Base-by-base conservation (phyloP, 225 moss, liverwort and hornwort species). In the Rhytidiadelphus loreus region DNA sequence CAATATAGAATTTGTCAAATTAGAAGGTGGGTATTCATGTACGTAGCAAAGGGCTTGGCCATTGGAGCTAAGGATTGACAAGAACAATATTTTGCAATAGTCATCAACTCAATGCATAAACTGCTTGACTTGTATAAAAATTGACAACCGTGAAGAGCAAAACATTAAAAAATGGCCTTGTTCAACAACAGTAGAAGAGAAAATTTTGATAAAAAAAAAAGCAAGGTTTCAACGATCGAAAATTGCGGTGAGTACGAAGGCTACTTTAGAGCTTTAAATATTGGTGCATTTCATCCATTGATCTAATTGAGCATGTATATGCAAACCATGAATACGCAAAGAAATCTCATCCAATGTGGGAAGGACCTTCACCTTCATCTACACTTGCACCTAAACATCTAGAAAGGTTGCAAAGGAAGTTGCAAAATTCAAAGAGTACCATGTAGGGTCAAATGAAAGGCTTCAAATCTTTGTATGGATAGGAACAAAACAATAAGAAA, bases 21-120 rank as follows among this genome's bases (percentile, higher is more conserved):
- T 30, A 73, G 1, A 30, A 0, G 29, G 10, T 28, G 3, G 4
- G 7, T 24, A 8, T 24, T 13, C 6, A 39, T 4, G 18, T 3
- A 4, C n/a, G n/a, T n/a, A n/a, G 6, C 2, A 0, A n/a, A 69
- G 7, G 39, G 5, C 1, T 2, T 25, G 3, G 3, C 4, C 1
- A 0, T 8, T 70, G 8, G 8, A 70, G 4, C 21, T 13, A 68
- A 22, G 1, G 3, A 33, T 22, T 19, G 12, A n/a, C 12, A 68
- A 37, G 11, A 66, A 21, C 11, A 66, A 66, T 66, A 21, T 21
- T 37, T 37, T 1, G 1, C 16, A 16, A 62, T 63, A 32, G 32
- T 32, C 37, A 37, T 37, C 2, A 66, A 66, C 2, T 21, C 0
- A 0, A 37, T 21, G 6, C 21, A 66, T 37, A 66, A 33, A 63